Conservation (phyloP, 805 yeast genomes). For the Wickerhamiella qilinensis region DNA sequence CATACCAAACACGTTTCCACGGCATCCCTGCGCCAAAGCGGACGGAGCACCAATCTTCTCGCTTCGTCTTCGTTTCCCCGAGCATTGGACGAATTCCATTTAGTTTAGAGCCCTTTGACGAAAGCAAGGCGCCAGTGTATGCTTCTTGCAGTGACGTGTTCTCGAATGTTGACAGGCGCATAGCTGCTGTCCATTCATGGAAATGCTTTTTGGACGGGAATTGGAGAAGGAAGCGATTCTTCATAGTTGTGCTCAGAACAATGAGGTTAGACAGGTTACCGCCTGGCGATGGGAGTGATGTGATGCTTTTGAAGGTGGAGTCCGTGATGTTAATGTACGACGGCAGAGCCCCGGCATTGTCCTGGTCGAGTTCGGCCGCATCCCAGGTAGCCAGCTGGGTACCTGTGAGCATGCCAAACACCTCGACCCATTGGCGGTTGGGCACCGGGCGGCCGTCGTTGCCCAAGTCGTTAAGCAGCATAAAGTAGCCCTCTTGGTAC, state of each 20-base stretch:
- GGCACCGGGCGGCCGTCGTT: slow-evolving; percentile 72
- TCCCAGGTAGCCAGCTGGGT: slow-evolving; percentile 90
- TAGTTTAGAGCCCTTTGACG: slow-evolving; percentile 77
- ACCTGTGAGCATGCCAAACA: slow-evolving; percentile 80
- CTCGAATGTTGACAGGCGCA: slow-evolving; percentile 68
- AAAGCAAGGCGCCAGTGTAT: slow-evolving; percentile 83
- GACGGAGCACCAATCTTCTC: slow-evolving; percentile 90
- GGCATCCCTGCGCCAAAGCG: slow-evolving; percentile 97
- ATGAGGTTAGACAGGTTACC: slow-evolving; percentile 63
- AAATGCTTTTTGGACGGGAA: slow-evolving; percentile 49
- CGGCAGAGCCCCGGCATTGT: slow-evolving; percentile 51
- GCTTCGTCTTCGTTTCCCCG: slow-evolving; percentile 69
- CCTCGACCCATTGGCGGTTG: slow-evolving; percentile 78
- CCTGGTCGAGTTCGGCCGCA: slow-evolving; percentile 32
- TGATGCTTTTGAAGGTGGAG: slow-evolving; percentile 64
- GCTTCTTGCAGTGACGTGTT: slow-evolving; percentile 79
- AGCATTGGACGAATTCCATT: slow-evolving; percentile 76
- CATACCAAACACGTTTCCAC: slow-evolving; percentile 89
- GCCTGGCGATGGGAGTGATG: slow-evolving; percentile 42
- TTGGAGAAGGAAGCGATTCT: slow-evolving; percentile 74
- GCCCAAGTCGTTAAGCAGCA: slow-evolving; percentile 27
- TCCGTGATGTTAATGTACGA: slow-evolving; percentile 83
- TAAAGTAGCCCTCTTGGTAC: slow-evolving; percentile 40
- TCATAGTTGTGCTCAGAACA: slow-evolving; percentile 82
- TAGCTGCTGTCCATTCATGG: slow-evolving; percentile 66